These are phyloP conservation scores for Colletotrichum tanaceti DNA, from an alignment of 2,329 filamentous ascomycete species.

Conservation along the genomic window DNA sequence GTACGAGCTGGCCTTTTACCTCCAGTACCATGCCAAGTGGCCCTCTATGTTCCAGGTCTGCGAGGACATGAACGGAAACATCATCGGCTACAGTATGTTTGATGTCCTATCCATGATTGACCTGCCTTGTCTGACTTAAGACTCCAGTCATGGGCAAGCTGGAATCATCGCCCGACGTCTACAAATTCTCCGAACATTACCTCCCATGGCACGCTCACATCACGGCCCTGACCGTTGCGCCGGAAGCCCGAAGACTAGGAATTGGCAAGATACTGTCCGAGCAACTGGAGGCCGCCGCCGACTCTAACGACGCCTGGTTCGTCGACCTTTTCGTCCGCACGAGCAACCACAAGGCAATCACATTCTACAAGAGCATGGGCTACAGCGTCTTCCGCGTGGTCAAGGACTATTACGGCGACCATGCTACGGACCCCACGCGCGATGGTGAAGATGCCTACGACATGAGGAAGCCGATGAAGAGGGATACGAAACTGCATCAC, in stretches of 20 bases:
- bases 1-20: constrained; percentile 94
- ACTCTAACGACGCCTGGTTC: constrained; percentile 90
- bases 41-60: constrained; percentile 93
- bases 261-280: constrained; percentile 86
- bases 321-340: constrained; percentile 93
- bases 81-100: constrained; percentile 89
- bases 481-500: constrained; percentile 81
- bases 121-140: constrained; percentile 44
- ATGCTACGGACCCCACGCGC: constrained; percentile 72
- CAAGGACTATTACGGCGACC: constrained; percentile 92
- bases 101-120: constrained; percentile 24
- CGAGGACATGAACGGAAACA: constrained; percentile 85
- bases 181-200: constrained; percentile 84
- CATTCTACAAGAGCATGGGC: constrained; percentile 90
- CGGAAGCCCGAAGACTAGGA: constrained; percentile 84
- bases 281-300: constrained; percentile 83
- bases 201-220: constrained; percentile 99
- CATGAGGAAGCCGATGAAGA: constrained; percentile 91
- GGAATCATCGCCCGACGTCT: constrained; percentile 83
- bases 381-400: constrained; percentile 92
- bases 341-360: constrained; percentile 88
- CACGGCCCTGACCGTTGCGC: constrained; percentile 92
- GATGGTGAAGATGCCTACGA: constrained; percentile 90
- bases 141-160: constrained; percentile 92
- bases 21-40: constrained; percentile 96